A percentile compares a stretch with the other conserved stretches of the same genome.
phyloP scores from a whole-genome alignment of 1,284 basidiomycete species.

The Gymnopus androsaceus region DNA sequence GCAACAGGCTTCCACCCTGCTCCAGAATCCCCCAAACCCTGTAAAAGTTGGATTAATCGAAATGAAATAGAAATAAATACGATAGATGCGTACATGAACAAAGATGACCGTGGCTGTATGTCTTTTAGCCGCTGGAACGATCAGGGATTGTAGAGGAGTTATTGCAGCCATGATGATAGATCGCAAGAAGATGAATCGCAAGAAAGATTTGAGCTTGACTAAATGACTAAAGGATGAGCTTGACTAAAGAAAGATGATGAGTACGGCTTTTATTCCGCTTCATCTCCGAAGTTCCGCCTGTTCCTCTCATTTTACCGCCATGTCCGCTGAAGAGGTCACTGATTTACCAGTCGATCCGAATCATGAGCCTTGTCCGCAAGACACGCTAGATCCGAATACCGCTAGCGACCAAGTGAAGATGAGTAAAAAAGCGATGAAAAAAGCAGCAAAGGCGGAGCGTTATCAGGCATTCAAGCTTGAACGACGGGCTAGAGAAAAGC shows the following conservation, averaged over 20 bases:
- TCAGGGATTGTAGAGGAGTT: slow-evolving; percentile 47
- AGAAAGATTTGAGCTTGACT: too few relatives aligned
- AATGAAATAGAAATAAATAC: not conserved
- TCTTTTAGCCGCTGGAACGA: slow-evolving; percentile 54
- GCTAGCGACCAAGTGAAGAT: slow-evolving; percentile 2
- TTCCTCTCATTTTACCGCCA: too few relatives aligned
- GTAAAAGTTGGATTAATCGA: slow-evolving; percentile 5
- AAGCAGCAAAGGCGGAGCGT: slow-evolving; percentile 66
- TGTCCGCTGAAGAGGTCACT: too few relatives aligned
- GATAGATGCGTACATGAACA: slow-evolving; percentile 65
- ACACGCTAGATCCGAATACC: slow-evolving; percentile 24
- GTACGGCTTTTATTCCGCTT: not conserved
- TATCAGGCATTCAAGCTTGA: slow-evolving; percentile 72
- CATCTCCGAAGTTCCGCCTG: too few relatives aligned
- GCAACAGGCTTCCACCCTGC: slow-evolving; percentile 80
- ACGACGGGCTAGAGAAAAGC: slow-evolving; percentile 75
- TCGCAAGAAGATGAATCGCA: not conserved
- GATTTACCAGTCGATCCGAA: too few relatives aligned
- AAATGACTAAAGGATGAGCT: too few relatives aligned
- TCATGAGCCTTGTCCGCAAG: too few relatives aligned
- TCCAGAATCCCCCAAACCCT: slow-evolving; percentile 79
- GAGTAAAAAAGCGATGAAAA: slow-evolving; percentile 84
- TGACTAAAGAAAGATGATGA: not conserved
- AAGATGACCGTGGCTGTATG: slow-evolving; percentile 91
- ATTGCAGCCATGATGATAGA: slow-evolving; percentile 32